Base-by-base conservation (phyloP, 306 rosid genomes). In the Malus sylvestris region DNA sequence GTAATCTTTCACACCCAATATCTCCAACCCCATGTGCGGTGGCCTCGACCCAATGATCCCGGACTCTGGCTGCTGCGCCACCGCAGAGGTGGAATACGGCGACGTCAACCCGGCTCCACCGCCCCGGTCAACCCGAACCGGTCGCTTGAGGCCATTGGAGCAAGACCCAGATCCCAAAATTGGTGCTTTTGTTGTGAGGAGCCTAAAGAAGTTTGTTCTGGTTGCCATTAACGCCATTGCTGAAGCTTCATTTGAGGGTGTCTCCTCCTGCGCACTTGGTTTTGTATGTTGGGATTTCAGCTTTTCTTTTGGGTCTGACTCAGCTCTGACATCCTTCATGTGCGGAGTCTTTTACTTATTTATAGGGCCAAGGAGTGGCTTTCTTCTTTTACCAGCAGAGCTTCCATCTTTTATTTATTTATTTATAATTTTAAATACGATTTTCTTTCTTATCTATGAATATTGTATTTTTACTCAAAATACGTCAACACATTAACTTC, bases 1-100 rank as follows among this genome's bases (percentile, higher is more conserved):
- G 40, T 95, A 95, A 73, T 95, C 98, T 73, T 95, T 95, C 42
- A 88, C 84, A 19, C 84, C 93, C 68, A 84, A 61, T 5, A 72
- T 65, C 32, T 83, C 93, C 67, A 72, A 51, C 1, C 85, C 88
- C 74, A 85, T 33, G 49, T 5, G 64, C 8, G 19, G 53, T 16
- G 19, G 19, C 27, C 84, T 74, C 52, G 84, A 67, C 40, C 65
- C 85, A 62, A 79, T 46, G 30, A 61, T 70, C 49, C 82, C 88
- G 5, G 82, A 8, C 23, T 82, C 86, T 19, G 53, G 53, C 19
- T 61, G 33, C 22, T 76, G 49, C 14, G 88, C 86, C 8, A 66
- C 78, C 12, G 91, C 85, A 14, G 83, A 76, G 76, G 91, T 75
- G 7, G 78, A 74, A 66, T 25, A 77, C 3, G 75, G 66, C 25